Evolutionary conservation across 2,329 filamentous ascomycete species (phyloP).

Genomic region (Sporothrix mexicana): DNA sequence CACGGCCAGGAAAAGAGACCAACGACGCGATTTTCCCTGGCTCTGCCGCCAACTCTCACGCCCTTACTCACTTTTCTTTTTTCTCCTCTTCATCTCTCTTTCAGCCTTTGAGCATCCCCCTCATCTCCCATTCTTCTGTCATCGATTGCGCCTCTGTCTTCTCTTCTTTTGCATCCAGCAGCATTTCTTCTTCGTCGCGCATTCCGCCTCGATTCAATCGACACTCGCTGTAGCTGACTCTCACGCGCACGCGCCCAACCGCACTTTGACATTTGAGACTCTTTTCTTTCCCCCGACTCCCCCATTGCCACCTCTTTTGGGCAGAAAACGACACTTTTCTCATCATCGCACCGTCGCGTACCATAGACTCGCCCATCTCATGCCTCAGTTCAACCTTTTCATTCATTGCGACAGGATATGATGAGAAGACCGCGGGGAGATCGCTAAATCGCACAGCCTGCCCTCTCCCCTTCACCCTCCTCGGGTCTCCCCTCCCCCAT

Average conservation of each 20-base stretch:
- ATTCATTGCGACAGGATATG: constrained; percentile 53
- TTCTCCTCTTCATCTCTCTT: background rate
- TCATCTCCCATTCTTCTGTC: background rate
- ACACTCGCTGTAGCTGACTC: background rate
- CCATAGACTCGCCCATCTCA: constrained; percentile 40
- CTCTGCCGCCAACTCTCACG: constrained; percentile 8
- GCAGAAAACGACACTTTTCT: background rate
- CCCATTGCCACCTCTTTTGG: background rate
- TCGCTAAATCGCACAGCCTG: constrained; percentile 51
- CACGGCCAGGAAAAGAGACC: constrained; percentile 16
- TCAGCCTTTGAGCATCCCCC: background rate
- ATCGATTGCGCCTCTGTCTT: background rate
- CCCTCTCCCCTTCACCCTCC: constrained; percentile 14
- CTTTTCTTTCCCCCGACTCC: background rate
- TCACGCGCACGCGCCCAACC: constrained; percentile 10
- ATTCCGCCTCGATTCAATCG: background rate
- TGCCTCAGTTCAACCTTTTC: constrained; percentile 46
- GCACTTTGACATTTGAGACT: background rate
- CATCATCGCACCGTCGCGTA: constrained; percentile 17
- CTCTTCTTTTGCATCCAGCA: background rate
- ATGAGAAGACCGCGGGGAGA: constrained; percentile 62
- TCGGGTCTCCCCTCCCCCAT: background rate
- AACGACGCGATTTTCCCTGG: constrained; percentile 25
- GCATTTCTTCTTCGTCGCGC: background rate
- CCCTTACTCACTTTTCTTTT: constrained; percentile 22